Conservation (phyloP, 768 basidiomycete species). For the Panus rudis region DNA sequence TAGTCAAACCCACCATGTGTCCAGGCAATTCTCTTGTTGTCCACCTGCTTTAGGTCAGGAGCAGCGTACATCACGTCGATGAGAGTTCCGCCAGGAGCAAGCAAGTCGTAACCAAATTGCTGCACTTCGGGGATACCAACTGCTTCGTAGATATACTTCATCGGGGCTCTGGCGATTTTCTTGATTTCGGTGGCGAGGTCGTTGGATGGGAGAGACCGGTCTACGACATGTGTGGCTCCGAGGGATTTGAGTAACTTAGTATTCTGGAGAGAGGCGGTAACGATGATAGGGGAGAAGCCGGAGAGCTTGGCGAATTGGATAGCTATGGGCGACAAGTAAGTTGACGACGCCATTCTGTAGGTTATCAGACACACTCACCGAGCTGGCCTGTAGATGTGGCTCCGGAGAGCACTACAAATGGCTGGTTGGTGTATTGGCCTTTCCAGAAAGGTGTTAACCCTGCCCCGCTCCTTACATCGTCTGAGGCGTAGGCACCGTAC, state of each 20-base stretch:
- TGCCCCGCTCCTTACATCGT: too few relatives aligned
- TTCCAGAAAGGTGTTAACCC: too few relatives aligned
- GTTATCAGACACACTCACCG: too few relatives aligned
- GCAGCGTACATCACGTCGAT: constrained; percentile 1
- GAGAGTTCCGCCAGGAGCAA: constrained; percentile 15
- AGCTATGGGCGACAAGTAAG: too few relatives aligned
- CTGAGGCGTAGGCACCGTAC: too few relatives aligned
- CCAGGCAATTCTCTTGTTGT: constrained; percentile 6
- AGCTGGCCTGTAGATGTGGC: too few relatives aligned
- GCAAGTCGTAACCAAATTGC: constrained; percentile 14
- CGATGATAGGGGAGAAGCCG: constrained; percentile 11
- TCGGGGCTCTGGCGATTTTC: neutral
- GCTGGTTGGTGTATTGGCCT: too few relatives aligned
- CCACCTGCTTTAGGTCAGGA: constrained; percentile 2
- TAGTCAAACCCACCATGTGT: constrained; percentile 8
- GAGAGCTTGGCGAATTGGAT: constrained; percentile 13
- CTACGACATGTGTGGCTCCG: constrained; percentile 14
- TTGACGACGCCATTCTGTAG: too few relatives aligned
- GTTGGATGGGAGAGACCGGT: neutral
- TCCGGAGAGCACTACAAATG: too few relatives aligned
- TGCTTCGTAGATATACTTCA: constrained; percentile 15
- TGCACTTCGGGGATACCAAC: constrained; percentile 10
- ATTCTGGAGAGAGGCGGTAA: constrained; percentile 11
- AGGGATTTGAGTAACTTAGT: neutral
- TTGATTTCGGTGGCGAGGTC: neutral